These are phyloP conservation scores for Phaeosphaeria sp. DNA, from an alignment of 2,329 filamentous ascomycete genomes.

Conservation along the genomic window DNA sequence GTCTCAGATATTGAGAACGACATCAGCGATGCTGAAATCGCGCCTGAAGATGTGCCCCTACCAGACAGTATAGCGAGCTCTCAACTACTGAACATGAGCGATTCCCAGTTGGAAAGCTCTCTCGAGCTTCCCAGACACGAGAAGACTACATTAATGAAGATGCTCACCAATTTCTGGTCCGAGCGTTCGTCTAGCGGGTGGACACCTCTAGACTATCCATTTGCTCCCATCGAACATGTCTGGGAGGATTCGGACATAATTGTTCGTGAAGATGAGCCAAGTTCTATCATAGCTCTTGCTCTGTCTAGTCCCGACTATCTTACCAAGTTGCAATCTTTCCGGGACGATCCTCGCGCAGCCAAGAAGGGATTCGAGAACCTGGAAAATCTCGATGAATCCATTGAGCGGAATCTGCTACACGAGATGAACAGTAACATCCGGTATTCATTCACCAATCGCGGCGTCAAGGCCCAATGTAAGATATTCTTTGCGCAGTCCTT, in stretches of 20 bases:
- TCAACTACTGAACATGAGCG: slow-evolving; percentile 58
- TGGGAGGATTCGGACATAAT: slow-evolving; percentile 98
- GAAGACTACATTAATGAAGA: slow-evolving; percentile 91
- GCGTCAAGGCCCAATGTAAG: slow-evolving; percentile 96
- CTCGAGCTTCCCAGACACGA: slow-evolving; percentile 89
- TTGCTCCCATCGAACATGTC: slow-evolving; percentile 83
- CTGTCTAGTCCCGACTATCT: slow-evolving; percentile 88
- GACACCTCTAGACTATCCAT: slow-evolving; percentile 89
- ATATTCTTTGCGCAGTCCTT: slow-evolving; percentile 99
- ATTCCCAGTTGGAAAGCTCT: slow-evolving; percentile 64
- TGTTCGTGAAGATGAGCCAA: slow-evolving; percentile 95
- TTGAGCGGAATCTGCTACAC: slow-evolving; percentile 85
- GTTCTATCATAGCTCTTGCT: slow-evolving; percentile 92
- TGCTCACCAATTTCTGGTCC: slow-evolving; percentile 97
- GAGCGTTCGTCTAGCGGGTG: slow-evolving; percentile 96
- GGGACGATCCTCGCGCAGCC: slow-evolving; percentile 41
- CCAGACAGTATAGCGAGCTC: slow-evolving; percentile 67
- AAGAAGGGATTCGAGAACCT: slow-evolving; percentile 28
- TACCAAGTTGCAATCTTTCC: slow-evolving; percentile 75
- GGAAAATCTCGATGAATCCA: slow-evolving; percentile 66
- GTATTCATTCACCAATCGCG: slow-evolving; percentile 92
- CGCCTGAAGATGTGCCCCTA: slow-evolving; percentile 71
- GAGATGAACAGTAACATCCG: slow-evolving; percentile 91
- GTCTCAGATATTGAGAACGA: slow-evolving; percentile 55
- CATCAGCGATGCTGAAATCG: slow-evolving; percentile 74